Base-by-base conservation (phyloP, 1,139 yeast genomes). In the Blastobotrys arbuscula region DNA sequence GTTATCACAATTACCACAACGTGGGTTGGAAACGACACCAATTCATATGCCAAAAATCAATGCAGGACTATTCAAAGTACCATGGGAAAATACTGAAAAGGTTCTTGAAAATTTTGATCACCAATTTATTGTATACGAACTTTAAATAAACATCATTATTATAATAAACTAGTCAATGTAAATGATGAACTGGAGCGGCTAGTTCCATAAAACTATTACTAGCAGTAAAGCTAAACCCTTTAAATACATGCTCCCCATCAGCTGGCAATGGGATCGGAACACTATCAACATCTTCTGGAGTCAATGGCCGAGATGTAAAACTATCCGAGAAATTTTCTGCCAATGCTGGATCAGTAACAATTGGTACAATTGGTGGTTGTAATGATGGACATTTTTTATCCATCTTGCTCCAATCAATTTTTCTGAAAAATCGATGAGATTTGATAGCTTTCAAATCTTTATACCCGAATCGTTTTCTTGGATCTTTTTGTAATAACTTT, bases 261-360 rank as follows among this genome's bases (percentile, higher is more conserved):
- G 33, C 47, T 6, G 20, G 30, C n/a, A 18, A 38, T 12, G 55
- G 53, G 39, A 51, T 52, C 2, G 57, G 55, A 15, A 58, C 49
- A 15, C 55, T 53, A 44, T 45, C 40, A 35, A 39, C 42, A 13
- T 61, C 59, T 7, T 58, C 63, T 4, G 71, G 66, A 42, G 72
- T 61, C 31, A 71, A 48, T 1, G 66, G 63, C 86, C 89, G 80
- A n/a, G 78, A 81, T 0, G 97, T 90, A 67, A 90, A 92, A 58
- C 88, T 95, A 19, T 76, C 68, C 59, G 92, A 95, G 64, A 92
- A 92, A 63, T 92, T 92, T 64, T 92, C 97, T 0, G 98, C 98
- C 55, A 87, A 69, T 31, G 77, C 80, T 13, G 95, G 90, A 60
- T 89, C 86, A 0, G 96, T 86, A 45, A 90, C 84, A 12, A 84